Base-by-base conservation (phyloP, 2,329 filamentous ascomycete genomes). In the Nemania serpens region DNA sequence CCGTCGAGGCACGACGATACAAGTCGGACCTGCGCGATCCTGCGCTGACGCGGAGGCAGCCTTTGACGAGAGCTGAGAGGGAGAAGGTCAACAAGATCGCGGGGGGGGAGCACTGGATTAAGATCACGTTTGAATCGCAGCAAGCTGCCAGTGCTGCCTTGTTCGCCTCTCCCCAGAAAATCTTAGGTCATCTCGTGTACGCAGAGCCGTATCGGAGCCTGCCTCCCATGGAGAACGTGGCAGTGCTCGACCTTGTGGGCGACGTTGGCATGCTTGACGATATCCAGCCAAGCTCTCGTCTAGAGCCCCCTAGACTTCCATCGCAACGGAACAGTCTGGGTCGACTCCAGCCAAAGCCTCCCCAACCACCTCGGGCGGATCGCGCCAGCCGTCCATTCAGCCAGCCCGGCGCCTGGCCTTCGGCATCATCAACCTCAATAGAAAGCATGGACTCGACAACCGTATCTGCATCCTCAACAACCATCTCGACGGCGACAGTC, bases 51-150 rank as follows among this genome's bases (percentile, higher is more conserved):
- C 85, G 87, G 59, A 83, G 85, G 53, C 79, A 81, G 42, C 84
- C 84, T 10, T 78, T 97, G 54, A 90, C 88, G 1, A 78, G 84
- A 17, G 88, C 89, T 39, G 91, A 96, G 69, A 86, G 93, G 58
- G 81, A 84, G 55, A 90, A 93, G 74, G 91, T 94, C 71, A 92
- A 93, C 76, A 85, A 84, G 63, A 93, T 91, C 64, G 89, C 89
- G 47, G 91, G 92, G 51, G 94, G 94, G 45, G 85, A 90, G 68
- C 91, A 97, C 79, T 98, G 94, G 94, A 92, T 97, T 69, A 93
- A 93, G 75, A 81, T 93, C 57, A 93, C 90, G 0, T 93, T 92
- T 70, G 90, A 92, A 75, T 91, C 87, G 43, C 81, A 83, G 50
- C 84, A 89, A 67, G 88, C 89, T 1, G 90, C 89, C 18, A 88